These are phyloP conservation scores for Penicillium lagena DNA, from an alignment of 495 filamentous ascomycete genomes.

Conservation along the genomic window DNA sequence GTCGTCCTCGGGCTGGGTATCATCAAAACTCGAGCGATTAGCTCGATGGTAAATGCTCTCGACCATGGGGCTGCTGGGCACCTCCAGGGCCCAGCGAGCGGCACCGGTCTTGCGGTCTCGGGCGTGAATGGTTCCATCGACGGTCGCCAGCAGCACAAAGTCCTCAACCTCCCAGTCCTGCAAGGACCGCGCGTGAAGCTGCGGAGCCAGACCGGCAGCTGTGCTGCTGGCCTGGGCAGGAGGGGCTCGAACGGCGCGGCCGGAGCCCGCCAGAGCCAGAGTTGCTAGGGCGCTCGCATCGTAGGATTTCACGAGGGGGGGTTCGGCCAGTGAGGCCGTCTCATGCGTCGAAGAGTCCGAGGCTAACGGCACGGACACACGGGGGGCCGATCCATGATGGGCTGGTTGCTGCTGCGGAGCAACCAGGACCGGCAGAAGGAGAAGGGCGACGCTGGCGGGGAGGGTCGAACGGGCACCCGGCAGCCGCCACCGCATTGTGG, in stretches of 20 bases:
- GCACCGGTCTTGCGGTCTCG: constrained; percentile 80
- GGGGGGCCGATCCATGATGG: constrained; percentile 24
- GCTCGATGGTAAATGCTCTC: constrained; percentile 77
- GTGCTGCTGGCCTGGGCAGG: constrained; percentile 58
- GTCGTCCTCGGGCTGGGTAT: constrained; percentile 60
- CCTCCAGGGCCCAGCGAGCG: constrained; percentile 75
- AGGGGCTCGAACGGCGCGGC: constrained; percentile 76
- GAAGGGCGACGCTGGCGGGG: constrained; percentile 43
- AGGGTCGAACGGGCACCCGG: constrained; percentile 40
- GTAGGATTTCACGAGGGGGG: constrained; percentile 45
- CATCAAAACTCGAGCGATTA: constrained; percentile 57
- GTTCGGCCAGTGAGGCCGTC: constrained; percentile 14
- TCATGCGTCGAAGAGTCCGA: constrained; percentile 8
- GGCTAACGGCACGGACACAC: constrained; percentile 26
- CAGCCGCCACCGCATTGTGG: constrained; percentile 46
- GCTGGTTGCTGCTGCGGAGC: constrained; percentile 45
- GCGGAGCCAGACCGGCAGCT: constrained; percentile 69
- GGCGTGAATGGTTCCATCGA: constrained; percentile 94
- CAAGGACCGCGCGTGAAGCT: constrained; percentile 84
- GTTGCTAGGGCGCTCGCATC: constrained; percentile 92
- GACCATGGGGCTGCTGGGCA: constrained; percentile 74
- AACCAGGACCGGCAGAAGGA: constrained; percentile 37
- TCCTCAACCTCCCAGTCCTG: constrained; percentile 99
- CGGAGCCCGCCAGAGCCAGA: constrained; percentile 78
- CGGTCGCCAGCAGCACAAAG: constrained; percentile 98